Evolutionary conservation across 176 grass and related monocot species (phyloP), one percentile per base, ranked within the genome.

Genomic region (Panicum miliaceum): DNA sequence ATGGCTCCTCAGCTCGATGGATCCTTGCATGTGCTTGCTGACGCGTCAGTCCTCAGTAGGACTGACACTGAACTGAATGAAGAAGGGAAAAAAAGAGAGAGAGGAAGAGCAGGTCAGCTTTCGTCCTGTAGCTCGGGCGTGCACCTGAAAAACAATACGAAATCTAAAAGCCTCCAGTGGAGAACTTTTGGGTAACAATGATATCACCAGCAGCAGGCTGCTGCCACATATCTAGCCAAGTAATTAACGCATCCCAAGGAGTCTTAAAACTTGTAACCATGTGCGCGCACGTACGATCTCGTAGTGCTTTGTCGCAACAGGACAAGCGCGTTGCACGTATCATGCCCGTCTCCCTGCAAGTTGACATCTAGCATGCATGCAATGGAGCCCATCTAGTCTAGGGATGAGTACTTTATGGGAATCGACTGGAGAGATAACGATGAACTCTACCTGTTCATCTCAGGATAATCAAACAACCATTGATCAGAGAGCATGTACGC

Each of bases 101-200:
- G 10, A 35, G 6, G 34, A 20, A 73, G 20, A 50, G 71, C 45
- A 66, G 60, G 51, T 40, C 54, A 50, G 76, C 53, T 41, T 72
- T 36, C 53, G 77, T 69, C 77, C 34, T 62, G 64, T 69, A 52
- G 60, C 51, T 20, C 29, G 32, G 65, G 87, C 68, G 72, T 84
- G 51, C 69, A 50, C 38, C n/a, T 80, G 69, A 18, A 68, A 80
- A 29, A 18, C 6, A 53, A 12, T 12, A 50, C 12, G 9, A 65
- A 64, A 63, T 48, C 68, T 37, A 77, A 71, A 67, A 73, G 59
- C 43, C 38, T 60, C 20, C 4, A n/a, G 68, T 47, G 22, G 51
- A 61, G 65, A 86, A 34, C 66, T 86, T 86, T 79, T 71, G 84
- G 54, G 20, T 86, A 73, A 81, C 26, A 65, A 74, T 19, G 68